These are phyloP conservation scores for Dothistroma pini DNA, from an alignment of 2,329 filamentous ascomycete genomes.

Conservation along the genomic window DNA sequence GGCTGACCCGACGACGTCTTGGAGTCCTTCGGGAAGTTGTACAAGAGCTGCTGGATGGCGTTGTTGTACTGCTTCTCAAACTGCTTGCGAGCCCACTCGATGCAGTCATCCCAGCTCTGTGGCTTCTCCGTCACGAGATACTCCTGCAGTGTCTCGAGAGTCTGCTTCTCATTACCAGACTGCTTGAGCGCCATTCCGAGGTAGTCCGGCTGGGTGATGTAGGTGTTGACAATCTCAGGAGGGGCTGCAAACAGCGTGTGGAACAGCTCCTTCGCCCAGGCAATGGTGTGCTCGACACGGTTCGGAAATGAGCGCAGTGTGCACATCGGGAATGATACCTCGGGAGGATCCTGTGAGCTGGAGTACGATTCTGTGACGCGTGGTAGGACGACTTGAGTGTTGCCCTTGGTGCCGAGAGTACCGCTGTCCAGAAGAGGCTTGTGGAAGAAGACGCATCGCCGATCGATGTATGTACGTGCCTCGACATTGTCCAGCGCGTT, in stretches of 20 bases:
- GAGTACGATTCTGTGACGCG: conserved; percentile 95
- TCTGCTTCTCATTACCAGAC: conserved; percentile 91
- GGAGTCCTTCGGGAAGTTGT: conserved; percentile 96
- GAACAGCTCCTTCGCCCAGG: conserved; percentile 95
- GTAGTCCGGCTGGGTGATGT: conserved; percentile 88
- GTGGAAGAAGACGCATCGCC: conserved; percentile 96
- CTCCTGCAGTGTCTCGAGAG: conserved; percentile 82
- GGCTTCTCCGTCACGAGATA: conserved; percentile 91
- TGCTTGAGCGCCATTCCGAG: conserved; percentile 84
- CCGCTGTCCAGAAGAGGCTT: conserved; percentile 95
- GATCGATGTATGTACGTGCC: conserved; percentile 91
- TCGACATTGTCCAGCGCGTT: conserved; percentile 98
- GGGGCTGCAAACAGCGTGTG: conserved; percentile 91
- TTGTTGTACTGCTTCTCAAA: conserved; percentile 99
- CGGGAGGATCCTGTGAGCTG: conserved; percentile 91
- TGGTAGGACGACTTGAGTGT: conserved; percentile 93
- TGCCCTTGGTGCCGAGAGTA: conserved; percentile 97
- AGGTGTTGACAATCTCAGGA: conserved; percentile 84
- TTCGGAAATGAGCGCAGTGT: conserved; percentile 97
- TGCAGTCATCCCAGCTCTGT: conserved; percentile 89
- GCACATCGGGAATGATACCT: conserved; percentile 99
- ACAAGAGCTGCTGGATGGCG: conserved; percentile 88
- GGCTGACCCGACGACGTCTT: conserved; percentile 80
- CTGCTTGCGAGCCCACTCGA: conserved; percentile 87
- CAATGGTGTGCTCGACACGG: conserved; percentile 97